A percentile compares a stretch with the other conserved stretches of the same genome.
These are phyloP conservation scores for Apiospora koreana DNA, from an alignment of 2,329 filamentous ascomycete species.

Conservation along the genomic window DNA sequence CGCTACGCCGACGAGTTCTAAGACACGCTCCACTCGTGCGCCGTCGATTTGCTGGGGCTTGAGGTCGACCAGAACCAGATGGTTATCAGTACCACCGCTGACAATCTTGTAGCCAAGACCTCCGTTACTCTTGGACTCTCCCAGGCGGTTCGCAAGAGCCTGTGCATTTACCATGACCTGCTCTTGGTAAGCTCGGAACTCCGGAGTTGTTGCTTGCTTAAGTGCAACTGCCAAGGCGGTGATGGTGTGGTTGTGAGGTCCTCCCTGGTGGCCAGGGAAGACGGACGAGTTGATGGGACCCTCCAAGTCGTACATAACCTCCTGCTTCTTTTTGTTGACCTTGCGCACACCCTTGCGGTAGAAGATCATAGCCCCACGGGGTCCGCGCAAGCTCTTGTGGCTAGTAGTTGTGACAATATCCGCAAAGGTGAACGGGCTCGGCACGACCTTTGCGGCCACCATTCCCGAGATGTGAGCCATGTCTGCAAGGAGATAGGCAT, in stretches of 20 bases:
- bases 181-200: conserved; percentile 92
- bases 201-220: conserved; percentile 85
- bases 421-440: conserved; percentile 83
- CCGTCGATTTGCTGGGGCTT: conserved; percentile 88
- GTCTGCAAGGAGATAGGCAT: conserved; percentile 90
- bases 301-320: conserved; percentile 88
- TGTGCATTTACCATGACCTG: conserved; percentile 90
- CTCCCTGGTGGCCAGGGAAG: conserved; percentile 97
- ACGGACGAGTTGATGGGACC: conserved; percentile 93
- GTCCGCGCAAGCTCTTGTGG: conserved; percentile 95
- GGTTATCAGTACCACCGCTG: conserved; percentile 94
- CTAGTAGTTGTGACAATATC: conserved; percentile 98
- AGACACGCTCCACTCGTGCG: conserved; percentile 82
- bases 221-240: conserved; percentile 91
- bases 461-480: conserved; percentile 98
- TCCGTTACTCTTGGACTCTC: conserved; percentile 70
- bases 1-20: conserved; percentile 93
- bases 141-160: conserved; percentile 72
- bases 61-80: conserved; percentile 89
- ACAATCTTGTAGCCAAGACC: conserved; percentile 86
- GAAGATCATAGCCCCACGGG: conserved; percentile 97
- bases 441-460: conserved; percentile 87
- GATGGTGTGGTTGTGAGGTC: conserved; percentile 98
- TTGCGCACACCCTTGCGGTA: conserved; percentile 89
- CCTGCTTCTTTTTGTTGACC: conserved; percentile 83